Base-by-base conservation (phyloP, 371 early-diverging fungal genomes). In the Syncephalastrum racemosum region DNA sequence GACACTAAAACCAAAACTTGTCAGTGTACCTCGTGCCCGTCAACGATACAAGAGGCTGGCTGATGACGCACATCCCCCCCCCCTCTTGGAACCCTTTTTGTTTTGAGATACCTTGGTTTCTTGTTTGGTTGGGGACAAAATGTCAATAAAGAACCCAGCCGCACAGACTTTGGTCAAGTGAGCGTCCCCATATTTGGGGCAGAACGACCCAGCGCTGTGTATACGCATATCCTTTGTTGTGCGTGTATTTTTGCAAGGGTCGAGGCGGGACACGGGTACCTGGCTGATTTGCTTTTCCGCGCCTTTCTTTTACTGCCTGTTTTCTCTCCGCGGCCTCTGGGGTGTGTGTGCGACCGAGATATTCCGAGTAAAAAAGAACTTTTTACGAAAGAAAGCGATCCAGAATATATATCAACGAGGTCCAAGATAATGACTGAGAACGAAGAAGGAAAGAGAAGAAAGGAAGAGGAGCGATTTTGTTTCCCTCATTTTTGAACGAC, bases 161-260 rank as follows among this genome's bases (percentile, higher is more conserved):
- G 47, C 47, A 47, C 47, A 47, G 47, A 47, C 47, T 47, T 20
- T 47, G 47, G 25, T 47, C 47, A 47, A 47, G 47, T 47, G 47
- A 47, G 47, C 47, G 15, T 4, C 20, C 4, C 47, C 47, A 25
- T 12, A 47, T 47, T 47, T 47, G 15, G 47, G 25, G 20, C 20
- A 13, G 18, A 47, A 8, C 12, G 36, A 31, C 36, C 36, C 36
- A 31, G 20, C 5, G 13, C 23, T 20, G 47, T 15, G 20, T 45
- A 6, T 45, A 8, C 16, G 22, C 12, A 41, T 19, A 45, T 7
- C 13, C 13, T 16, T 45, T 13, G 2, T 3, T 15, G 45, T 45
- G 47, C 19, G 22, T 47, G 8, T 12, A 4, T 25, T 47, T 18
- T 23, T 12, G 47, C 20, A 19, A 47, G 20, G 20, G 25, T 1